These are phyloP conservation scores for Lentinula edodes DNA, from an alignment of 768 basidiomycete species.

Conservation along the genomic window DNA sequence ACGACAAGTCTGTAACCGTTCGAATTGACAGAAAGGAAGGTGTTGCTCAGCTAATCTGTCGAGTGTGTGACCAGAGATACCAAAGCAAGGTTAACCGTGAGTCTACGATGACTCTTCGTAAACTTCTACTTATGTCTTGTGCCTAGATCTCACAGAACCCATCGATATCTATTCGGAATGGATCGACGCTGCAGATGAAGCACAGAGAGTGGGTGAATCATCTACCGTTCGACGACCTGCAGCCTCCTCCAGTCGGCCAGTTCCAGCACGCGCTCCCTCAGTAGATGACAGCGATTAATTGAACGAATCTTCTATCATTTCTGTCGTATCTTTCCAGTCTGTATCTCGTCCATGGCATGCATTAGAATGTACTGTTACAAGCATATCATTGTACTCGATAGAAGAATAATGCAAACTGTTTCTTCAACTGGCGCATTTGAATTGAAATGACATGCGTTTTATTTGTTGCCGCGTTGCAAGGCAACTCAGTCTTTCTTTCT, in stretches of 20 bases:
- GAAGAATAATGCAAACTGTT: neutral
- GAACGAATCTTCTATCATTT: slow-evolving; percentile 15
- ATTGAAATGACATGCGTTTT: neutral
- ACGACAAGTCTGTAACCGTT: slow-evolving; percentile 84
- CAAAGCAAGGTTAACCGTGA: slow-evolving; percentile 85
- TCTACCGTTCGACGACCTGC: slow-evolving; percentile 42
- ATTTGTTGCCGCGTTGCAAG: slow-evolving; percentile 3
- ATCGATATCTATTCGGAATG: slow-evolving; percentile 90
- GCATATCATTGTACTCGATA: neutral
- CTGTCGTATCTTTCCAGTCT: neutral
- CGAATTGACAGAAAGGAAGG: slow-evolving; percentile 84
- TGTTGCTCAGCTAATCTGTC: slow-evolving; percentile 73
- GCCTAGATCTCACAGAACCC: slow-evolving; percentile 75
- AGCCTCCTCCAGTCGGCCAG: slow-evolving; percentile 55
- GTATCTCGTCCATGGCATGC: neutral
- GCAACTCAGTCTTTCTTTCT: slow-evolving; percentile 15
- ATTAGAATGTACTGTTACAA: neutral
- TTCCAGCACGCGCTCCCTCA: slow-evolving; percentile 26
- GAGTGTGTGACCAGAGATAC: slow-evolving; percentile 81
- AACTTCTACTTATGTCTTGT: slow-evolving; percentile 3
- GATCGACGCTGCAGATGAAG: slow-evolving; percentile 86
- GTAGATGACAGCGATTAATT: slow-evolving; percentile 46
- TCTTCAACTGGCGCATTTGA: neutral
- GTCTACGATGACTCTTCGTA: slow-evolving; percentile 20
- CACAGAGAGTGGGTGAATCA: slow-evolving; percentile 51